Conservation (phyloP, 805 yeast genomes). For the Hanseniaspora singularis region DNA sequence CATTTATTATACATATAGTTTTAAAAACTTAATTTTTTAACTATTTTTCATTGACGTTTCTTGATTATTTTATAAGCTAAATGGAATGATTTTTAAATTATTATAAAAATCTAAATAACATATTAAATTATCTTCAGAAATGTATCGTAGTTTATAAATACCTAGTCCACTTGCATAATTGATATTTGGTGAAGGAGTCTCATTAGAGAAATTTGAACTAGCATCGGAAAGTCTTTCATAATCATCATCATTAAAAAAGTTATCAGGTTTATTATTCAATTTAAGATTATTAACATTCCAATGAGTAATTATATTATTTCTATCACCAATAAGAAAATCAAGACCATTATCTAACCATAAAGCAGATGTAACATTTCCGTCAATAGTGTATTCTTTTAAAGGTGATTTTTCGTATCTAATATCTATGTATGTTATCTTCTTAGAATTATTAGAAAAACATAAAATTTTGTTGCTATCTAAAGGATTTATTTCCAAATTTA, state of each 20-base stretch:
- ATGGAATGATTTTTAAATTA: constrained; percentile 3
- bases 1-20: too few relatives aligned
- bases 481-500: constrained; percentile 67
- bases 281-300: constrained; percentile 11
- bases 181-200: too few relatives aligned
- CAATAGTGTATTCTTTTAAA: neutral
- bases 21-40: neutral
- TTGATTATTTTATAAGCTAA: constrained; percentile 3
- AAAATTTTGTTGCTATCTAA: constrained; percentile 54
- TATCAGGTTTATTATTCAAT: neutral
- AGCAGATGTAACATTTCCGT: constrained; percentile 4
- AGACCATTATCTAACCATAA: constrained; percentile 11
- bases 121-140: constrained; percentile 4
- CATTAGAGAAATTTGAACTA: too few relatives aligned
- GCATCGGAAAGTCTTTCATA: too few relatives aligned
- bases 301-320: constrained; percentile 3
- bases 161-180: neutral
- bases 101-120: constrained; percentile 1
- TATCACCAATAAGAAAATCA: constrained; percentile 10
- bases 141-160: constrained; percentile 8
- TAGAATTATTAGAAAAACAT: neutral
- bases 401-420: constrained; percentile 11
- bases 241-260: neutral
- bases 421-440: constrained; percentile 7
- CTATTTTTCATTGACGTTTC: neutral